Base-by-base conservation (phyloP, 768 basidiomycete species). In the Suillus paluster region DNA sequence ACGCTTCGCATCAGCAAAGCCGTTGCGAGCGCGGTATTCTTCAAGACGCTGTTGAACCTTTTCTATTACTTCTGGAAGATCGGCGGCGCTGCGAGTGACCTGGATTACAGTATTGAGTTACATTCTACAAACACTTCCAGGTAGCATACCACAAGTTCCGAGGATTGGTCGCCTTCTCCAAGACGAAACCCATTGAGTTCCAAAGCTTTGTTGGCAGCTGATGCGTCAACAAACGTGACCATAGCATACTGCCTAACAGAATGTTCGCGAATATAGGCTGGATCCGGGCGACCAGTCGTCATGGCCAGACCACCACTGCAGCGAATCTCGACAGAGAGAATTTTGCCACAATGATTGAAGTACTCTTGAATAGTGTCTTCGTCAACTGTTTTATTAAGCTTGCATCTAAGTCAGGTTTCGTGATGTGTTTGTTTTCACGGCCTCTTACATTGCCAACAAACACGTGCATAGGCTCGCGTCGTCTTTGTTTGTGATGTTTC, bases 401-500 rank as follows among this genome's bases (percentile, higher is more conserved):
- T 52, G 30, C n/a, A 56, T 21, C 6, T 7, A 53, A 25, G 30
- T 58, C 30, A 58, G 57, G 9, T 57, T 55, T 4, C 6, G 38
- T 19, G 19, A 39, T 25, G 23, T n/a, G 21, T n/a, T 27, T 6
- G 23, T 21, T 38, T 50, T 21, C 10, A 57, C 1, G 23, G 15
- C 11, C 19, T 17, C 86, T 63, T 66, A 90, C 89, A 68, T 90
- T 90, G 44, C 89, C 88, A 21, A 88, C 84, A 65, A 78, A 89
- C 25, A 85, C 79, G 61, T 75, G 77, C 10, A 17, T 5, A 19
- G 54, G 38, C 6, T 55, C 25, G 17, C 54, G 15, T 41, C 38
- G 54, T 41, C 38, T 38, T 5, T 39, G 54, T 27, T 39, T 55
- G 23, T 12, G 25, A 27, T 60, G 65, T 54, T 59, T 72, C 65